These are phyloP conservation scores for Axilococcus clingmanii DNA, from an alignment of 139 green algal genomes.

Conservation along the genomic window DNA sequence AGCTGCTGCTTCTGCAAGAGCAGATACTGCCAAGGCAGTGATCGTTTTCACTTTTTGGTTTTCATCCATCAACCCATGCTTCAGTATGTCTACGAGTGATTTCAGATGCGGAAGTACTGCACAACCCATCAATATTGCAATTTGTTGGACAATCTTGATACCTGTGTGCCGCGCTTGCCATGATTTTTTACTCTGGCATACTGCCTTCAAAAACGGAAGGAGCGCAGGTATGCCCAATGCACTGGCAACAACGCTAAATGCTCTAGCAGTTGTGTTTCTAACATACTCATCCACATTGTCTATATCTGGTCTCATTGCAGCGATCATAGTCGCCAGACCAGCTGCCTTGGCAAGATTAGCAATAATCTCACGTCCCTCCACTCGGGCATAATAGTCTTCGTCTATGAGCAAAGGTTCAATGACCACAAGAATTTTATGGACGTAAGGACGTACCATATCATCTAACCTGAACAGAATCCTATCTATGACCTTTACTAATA, in stretches of 20 bases:
- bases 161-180: constrained; percentile 85
- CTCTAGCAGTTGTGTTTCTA: constrained; percentile 89
- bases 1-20: constrained; percentile 87
- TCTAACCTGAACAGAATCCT: constrained; percentile 97
- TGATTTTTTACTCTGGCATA: constrained; percentile 66
- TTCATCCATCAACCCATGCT: constrained; percentile 76
- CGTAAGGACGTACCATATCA: constrained; percentile 94
- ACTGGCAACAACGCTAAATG: constrained; percentile 82
- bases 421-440: constrained; percentile 99
- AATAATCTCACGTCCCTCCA: constrained; percentile 98
- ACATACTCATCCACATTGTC: constrained; percentile 99
- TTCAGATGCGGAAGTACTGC: constrained; percentile 95
- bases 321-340: constrained; percentile 93
- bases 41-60: constrained; percentile 94
- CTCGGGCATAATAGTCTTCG: constrained; percentile 98
- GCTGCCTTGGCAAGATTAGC: constrained; percentile 94
- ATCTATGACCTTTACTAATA: constrained; percentile 92
- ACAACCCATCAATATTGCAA: constrained; percentile 95
- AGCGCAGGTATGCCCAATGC: constrained; percentile 94
- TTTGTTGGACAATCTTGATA: constrained; percentile 99
- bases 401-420: constrained; percentile 99
- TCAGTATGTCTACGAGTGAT: constrained; percentile 93
- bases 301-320: constrained; percentile 97
- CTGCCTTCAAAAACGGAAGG: constrained; percentile 97
- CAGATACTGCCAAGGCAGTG: constrained; percentile 83